Conservation (phyloP, 148 eudicot species). For the Dysphania ambrosioides region DNA sequence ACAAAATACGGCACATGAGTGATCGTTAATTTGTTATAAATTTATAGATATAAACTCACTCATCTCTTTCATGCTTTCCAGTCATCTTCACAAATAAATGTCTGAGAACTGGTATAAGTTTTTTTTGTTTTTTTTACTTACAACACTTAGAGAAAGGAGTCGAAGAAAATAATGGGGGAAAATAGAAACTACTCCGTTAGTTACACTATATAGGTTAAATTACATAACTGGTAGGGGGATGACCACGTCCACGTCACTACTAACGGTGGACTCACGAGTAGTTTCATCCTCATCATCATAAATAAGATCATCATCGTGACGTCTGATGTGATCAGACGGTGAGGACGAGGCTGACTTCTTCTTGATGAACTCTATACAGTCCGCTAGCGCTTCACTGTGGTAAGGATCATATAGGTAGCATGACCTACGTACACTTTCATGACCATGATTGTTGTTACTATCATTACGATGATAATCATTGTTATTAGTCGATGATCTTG, state of each 20-base stretch:
- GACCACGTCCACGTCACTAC: slow-evolving; percentile 21
- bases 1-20: too few relatives aligned
- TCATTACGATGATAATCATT: slow-evolving; percentile 10
- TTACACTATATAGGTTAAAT: not conserved
- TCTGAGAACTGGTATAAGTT: too few relatives aligned
- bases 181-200: too few relatives aligned
- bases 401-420: slow-evolving; percentile 36
- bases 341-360: slow-evolving; percentile 29
- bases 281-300: not conserved
- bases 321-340: slow-evolving; percentile 18
- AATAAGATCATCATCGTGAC: slow-evolving; percentile 10
- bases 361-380: slow-evolving; percentile 75
- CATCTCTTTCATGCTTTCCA: too few relatives aligned
- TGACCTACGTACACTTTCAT: slow-evolving; percentile 28
- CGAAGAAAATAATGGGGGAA: too few relatives aligned
- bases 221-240: slow-evolving; percentile 27
- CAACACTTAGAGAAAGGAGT: too few relatives aligned
- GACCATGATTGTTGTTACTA: not conserved
- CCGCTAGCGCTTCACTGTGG: slow-evolving; percentile 63
- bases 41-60: too few relatives aligned
- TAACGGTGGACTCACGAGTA: slow-evolving; percentile 19
- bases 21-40: too few relatives aligned
- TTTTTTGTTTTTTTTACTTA: too few relatives aligned
- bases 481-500: not conserved
- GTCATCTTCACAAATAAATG: too few relatives aligned